Conservation (phyloP, 352 stramenopile species). For the Globisporangium acanthophoron region DNA sequence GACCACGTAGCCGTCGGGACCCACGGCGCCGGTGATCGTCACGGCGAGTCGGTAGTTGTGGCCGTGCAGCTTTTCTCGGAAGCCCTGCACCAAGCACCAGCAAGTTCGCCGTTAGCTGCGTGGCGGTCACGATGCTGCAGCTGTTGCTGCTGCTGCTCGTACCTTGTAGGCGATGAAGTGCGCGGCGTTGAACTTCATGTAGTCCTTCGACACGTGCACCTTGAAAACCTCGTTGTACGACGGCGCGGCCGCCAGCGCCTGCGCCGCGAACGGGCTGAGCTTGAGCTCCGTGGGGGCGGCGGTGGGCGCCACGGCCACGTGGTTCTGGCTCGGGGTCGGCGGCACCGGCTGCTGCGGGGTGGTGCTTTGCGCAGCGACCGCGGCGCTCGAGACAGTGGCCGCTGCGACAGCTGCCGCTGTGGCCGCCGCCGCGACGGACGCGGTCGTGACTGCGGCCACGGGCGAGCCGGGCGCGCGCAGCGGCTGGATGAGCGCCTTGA, state of each 20-base stretch:
- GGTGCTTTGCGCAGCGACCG: background rate
- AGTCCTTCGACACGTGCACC: constrained; percentile 86
- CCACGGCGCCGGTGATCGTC: constrained; percentile 82
- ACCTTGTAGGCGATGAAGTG: constrained; percentile 90
- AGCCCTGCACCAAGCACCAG: constrained; percentile 51
- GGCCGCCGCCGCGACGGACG: background rate
- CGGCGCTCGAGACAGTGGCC: background rate
- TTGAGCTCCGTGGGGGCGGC: background rate
- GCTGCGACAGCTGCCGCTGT: background rate
- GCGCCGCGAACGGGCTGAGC: constrained; percentile 8
- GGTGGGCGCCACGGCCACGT: background rate
- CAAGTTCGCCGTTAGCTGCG: background rate
- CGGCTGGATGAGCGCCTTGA: constrained; percentile 77
- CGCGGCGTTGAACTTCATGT: constrained; percentile 90
- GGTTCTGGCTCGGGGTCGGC: background rate
- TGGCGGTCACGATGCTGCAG: background rate
- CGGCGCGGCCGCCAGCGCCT: constrained; percentile 4
- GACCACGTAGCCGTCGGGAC: constrained; percentile 94
- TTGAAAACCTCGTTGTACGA: constrained; percentile 78
- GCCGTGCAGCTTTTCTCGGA: constrained; percentile 95
- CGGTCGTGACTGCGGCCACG: background rate
- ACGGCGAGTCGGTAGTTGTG: constrained; percentile 97
- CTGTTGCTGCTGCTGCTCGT: background rate
- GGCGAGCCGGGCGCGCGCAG: constrained; percentile 15
- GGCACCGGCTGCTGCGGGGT: too few species aligned